Evolutionary conservation across 2,329 filamentous ascomycete genomes (phyloP).

Genomic region (Ceratocystis cacaofunesta): DNA sequence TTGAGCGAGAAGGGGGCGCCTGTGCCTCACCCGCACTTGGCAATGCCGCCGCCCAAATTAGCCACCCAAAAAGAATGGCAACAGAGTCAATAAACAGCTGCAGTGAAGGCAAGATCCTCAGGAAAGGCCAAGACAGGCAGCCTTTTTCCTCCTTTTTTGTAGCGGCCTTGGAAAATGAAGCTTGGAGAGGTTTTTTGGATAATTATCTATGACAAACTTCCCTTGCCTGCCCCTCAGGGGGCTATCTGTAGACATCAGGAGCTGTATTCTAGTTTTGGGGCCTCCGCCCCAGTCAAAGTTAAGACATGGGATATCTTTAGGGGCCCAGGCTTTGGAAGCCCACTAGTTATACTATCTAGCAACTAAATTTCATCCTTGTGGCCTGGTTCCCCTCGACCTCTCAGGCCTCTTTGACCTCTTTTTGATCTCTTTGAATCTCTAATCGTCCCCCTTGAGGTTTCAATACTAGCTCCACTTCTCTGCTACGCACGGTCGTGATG

Average conservation of each 20-base stretch:
- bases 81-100: too few relatives aligned
- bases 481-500: background rate
- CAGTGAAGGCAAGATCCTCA: background rate
- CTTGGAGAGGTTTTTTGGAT: too few relatives aligned
- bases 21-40: slow-evolving; percentile 3
- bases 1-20: background rate
- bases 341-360: background rate
- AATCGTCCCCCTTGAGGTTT: background rate
- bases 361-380: background rate
- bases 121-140: background rate
- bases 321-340: background rate
- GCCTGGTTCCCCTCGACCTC: background rate
- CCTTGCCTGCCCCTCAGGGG: too few relatives aligned
- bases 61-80: background rate
- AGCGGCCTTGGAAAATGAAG: too few relatives aligned
- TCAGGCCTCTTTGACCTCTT: background rate
- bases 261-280: background rate
- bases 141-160: background rate
- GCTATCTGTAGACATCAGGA: too few relatives aligned
- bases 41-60: background rate
- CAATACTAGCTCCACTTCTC: background rate
- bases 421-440: background rate
- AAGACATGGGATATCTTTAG: background rate
- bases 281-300: background rate
- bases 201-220: too few relatives aligned